These are phyloP conservation scores for Vinca major DNA, from an alignment of 305 asterid species.

Conservation along the genomic window DNA sequence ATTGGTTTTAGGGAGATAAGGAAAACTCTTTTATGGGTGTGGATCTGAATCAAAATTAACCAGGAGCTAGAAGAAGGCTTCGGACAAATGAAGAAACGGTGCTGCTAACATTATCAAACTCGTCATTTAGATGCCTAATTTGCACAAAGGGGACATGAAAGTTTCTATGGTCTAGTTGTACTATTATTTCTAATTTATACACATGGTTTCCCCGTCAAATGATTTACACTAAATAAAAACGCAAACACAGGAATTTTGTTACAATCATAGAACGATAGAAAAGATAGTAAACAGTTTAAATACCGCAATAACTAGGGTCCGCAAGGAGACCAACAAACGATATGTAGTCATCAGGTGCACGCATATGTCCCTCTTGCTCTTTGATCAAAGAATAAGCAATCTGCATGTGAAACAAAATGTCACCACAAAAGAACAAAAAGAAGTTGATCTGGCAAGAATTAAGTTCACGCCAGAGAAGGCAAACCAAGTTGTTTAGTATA, in stretches of 20 bases:
- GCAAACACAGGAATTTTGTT: neutral
- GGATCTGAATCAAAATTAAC: neutral
- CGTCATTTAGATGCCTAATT: neutral
- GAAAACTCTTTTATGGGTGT: neutral
- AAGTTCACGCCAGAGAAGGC: neutral
- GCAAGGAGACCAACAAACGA: conserved; percentile 93
- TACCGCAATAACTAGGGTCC: conserved; percentile 88
- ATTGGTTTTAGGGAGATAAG: neutral
- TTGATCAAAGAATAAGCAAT: conserved; percentile 85
- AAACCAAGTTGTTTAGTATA: neutral
- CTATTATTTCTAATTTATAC: neutral
- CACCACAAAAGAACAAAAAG: neutral
- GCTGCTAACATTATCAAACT: neutral
- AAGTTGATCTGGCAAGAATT: neutral
- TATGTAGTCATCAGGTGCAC: conserved; percentile 66
- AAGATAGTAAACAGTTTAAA: conserved; percentile 1
- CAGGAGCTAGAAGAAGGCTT: too few species aligned
- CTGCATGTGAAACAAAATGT: conserved; percentile 37
- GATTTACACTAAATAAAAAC: neutral
- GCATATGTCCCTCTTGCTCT: conserved; percentile 81
- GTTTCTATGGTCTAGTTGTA: neutral
- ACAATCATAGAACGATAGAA: neutral
- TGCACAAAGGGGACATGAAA: neutral
- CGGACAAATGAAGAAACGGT: neutral
- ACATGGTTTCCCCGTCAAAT: neutral